These are phyloP conservation scores for Chrysoporthe austroafricana DNA, from an alignment of 2,329 filamentous ascomycete species.

Conservation along the genomic window DNA sequence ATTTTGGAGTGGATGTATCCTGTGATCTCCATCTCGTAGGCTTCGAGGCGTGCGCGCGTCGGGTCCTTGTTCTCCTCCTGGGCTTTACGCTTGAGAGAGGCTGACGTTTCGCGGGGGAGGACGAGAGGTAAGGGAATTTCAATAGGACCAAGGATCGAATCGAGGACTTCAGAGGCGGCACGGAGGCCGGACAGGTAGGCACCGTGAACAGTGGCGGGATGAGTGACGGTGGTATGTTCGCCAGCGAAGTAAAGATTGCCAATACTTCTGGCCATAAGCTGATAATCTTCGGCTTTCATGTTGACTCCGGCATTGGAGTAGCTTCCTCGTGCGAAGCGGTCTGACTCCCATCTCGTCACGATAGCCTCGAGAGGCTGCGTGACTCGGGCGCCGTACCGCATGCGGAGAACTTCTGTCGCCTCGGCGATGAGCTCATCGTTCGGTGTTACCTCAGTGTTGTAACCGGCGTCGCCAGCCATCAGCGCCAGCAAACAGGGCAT, in stretches of 20 bases:
- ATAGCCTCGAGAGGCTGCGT: slow-evolving; percentile 77
- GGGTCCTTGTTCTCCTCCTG: slow-evolving; percentile 49
- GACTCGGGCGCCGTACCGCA: slow-evolving; percentile 73
- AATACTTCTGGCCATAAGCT: slow-evolving; percentile 81
- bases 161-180: slow-evolving; percentile 83
- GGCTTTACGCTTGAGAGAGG: slow-evolving; percentile 59
- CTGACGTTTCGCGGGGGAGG: slow-evolving; percentile 59
- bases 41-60: slow-evolving; percentile 56
- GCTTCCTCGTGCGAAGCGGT: slow-evolving; percentile 88
- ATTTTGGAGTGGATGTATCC: slow-evolving; percentile 59
- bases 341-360: slow-evolving; percentile 89
- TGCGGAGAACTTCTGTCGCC: slow-evolving; percentile 76
- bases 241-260: slow-evolving; percentile 94
- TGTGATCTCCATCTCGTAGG: slow-evolving; percentile 59
- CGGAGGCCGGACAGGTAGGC: slow-evolving; percentile 93
- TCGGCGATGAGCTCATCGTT: slow-evolving; percentile 79
- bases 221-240: slow-evolving; percentile 93
- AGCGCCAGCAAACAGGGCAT: slow-evolving; percentile 86
- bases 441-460: slow-evolving; percentile 77
- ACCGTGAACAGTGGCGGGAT: slow-evolving; percentile 95
- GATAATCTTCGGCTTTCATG: slow-evolving; percentile 86
- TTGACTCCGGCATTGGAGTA: slow-evolving; percentile 91
- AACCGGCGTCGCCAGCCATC: slow-evolving; percentile 94
- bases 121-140: slow-evolving; percentile 76
- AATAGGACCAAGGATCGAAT: slow-evolving; percentile 80